Base-by-base conservation (phyloP, 495 filamentous ascomycete genomes). In the Jackrogersella minutella region DNA sequence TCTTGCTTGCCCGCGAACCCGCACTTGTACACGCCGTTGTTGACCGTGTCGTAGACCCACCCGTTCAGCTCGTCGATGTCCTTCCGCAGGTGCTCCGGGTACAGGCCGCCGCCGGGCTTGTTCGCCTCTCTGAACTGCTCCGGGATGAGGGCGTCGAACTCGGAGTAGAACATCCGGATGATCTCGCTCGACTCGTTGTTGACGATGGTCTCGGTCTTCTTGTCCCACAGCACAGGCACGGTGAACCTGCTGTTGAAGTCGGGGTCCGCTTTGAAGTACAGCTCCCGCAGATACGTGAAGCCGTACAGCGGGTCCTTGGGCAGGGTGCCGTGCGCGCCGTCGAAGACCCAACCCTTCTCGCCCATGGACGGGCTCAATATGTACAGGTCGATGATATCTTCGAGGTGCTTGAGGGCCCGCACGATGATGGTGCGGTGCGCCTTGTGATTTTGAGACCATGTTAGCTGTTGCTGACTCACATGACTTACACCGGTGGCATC, bases 21-120 rank as follows among this genome's bases (percentile, higher is more conserved):
- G 24, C 71, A 68, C 61, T 79, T 77, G 80, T 96, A 96, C 30
- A 96, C 91, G 34, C 91, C 93, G 72, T 93, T 93, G 75, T 97
- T 97, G 73, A 97, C 81, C 60, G 90, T 85, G 69, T 91, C 83
- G 77, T 95, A 95, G 59, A 89, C 88, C 92, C 92, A 96, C 28
- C 86, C 85, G 73, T 95, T 95, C 56, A 88, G 78, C 41, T 82
- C 80, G 62, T 97, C 91, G 72, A 97, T 95, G 16, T 88, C 73
- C 44, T 74, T 54, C 21, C 79, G 80, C 16, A 93, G 78, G 1
- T 81, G 64, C 28, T 78, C 60, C 0, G 91, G 91, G 70, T 87
- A 89, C 37, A 90, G 84, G 10, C 75, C 74, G 34, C 71, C 73
- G 28, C 70, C 71, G 5, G 67, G 66, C 5, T 70, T 64, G 65